phyloP scores from a whole-genome alignment of 495 filamentous ascomycete species.

The Astrocystis sublimbata region DNA sequence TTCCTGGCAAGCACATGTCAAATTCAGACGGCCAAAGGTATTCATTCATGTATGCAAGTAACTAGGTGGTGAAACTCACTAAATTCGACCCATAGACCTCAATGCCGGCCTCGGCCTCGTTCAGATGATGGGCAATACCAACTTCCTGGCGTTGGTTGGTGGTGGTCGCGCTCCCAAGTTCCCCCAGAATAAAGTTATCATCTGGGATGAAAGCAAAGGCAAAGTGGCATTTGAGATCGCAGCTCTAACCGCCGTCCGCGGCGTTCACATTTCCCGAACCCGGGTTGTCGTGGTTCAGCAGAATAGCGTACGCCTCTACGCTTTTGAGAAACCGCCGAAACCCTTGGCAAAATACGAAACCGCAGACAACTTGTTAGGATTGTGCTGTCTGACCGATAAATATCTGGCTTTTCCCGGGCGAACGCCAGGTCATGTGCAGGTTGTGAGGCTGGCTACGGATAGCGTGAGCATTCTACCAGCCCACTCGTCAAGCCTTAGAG shows the following conservation, averaged over 20 bases:
- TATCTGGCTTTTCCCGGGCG: conserved; percentile 80
- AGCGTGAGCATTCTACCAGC: conserved; percentile 95
- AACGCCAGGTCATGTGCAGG: conserved; percentile 84
- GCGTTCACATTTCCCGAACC: conserved; percentile 73
- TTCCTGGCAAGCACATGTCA: conserved; percentile 77
- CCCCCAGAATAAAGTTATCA: conserved; percentile 84
- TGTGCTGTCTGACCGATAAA: conserved; percentile 74
- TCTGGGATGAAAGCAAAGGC: conserved; percentile 88
- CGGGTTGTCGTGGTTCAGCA: conserved; percentile 80
- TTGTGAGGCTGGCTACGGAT: conserved; percentile 77
- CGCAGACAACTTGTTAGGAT: conserved; percentile 77
- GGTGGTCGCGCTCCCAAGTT: conserved; percentile 87
- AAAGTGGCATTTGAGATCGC: conserved; percentile 64
- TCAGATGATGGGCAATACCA: conserved; percentile 85
- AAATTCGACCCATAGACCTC: conserved; percentile 59
- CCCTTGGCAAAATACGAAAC: conserved; percentile 80
- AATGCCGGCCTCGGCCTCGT: conserved; percentile 81
- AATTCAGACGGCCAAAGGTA: conserved; percentile 60
- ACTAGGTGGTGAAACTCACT: background rate
- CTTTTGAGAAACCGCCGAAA: conserved; percentile 71
- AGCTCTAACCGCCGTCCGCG: conserved; percentile 64
- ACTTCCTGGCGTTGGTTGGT: conserved; percentile 86
- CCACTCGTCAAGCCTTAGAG: conserved; percentile 74
- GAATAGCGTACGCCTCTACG: conserved; percentile 81
- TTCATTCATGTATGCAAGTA: background rate